Percentiles rank a stretch among this genome's conserved stretches.
These are phyloP conservation scores for Arabis alpina DNA, from an alignment of 345 rosid species.

Conservation along the genomic window DNA sequence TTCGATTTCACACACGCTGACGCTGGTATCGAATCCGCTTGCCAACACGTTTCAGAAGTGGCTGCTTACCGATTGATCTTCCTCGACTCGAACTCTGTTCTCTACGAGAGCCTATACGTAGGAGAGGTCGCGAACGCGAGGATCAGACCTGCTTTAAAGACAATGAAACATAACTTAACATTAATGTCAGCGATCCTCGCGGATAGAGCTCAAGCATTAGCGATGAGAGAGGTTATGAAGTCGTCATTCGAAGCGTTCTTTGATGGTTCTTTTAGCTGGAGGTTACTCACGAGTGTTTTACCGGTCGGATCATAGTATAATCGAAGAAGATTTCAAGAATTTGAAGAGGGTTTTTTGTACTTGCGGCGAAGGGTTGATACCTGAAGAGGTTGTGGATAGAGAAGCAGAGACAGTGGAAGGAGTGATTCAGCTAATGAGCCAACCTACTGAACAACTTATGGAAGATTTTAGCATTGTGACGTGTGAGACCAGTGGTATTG, in stretches of 20 bases:
- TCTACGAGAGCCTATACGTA: slow-evolving; percentile 72
- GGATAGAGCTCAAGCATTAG: slow-evolving; percentile 72
- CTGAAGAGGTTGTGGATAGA: slow-evolving; percentile 62
- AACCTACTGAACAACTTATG: slow-evolving; percentile 73
- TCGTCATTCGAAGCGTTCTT: slow-evolving; percentile 77
- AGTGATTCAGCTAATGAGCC: slow-evolving; percentile 71
- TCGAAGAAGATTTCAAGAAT: slow-evolving; percentile 72
- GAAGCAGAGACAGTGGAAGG: slow-evolving; percentile 82
- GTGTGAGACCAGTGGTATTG: slow-evolving; percentile 61
- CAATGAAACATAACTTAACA: slow-evolving; percentile 74
- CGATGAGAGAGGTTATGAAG: slow-evolving; percentile 78
- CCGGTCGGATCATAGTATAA: slow-evolving; percentile 57
- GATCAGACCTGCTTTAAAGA: slow-evolving; percentile 61
- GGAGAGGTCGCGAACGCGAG: slow-evolving; percentile 65
- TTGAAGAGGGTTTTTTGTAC: slow-evolving; percentile 68
- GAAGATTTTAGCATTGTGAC: slow-evolving; percentile 74
- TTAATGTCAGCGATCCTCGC: slow-evolving; percentile 71
- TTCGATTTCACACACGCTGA: slow-evolving; percentile 61
- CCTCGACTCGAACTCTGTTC: slow-evolving; percentile 69
- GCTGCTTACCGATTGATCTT: slow-evolving; percentile 82
- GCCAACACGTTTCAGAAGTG: slow-evolving; percentile 85
- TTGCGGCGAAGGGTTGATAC: slow-evolving; percentile 77
- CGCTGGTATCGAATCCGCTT: slow-evolving; percentile 71
- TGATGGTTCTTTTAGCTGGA: slow-evolving; percentile 89
- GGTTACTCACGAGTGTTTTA: slow-evolving; percentile 62